These are phyloP conservation scores for Solanum arcanum DNA, from an alignment of 257 asterid genomes.

Conservation along the genomic window DNA sequence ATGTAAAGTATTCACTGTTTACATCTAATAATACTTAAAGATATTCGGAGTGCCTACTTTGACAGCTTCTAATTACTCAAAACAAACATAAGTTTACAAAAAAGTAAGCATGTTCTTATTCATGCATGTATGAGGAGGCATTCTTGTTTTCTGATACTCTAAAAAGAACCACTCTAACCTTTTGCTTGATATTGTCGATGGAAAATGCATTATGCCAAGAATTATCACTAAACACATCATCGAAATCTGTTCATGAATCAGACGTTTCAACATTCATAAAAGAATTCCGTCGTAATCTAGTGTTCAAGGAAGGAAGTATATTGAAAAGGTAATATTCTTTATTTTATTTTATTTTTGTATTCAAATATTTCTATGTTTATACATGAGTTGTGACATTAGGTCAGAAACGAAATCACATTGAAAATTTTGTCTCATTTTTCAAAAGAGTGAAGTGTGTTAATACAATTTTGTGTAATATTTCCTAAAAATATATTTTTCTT, in stretches of 20 bases:
- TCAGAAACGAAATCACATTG: not conserved
- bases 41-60: not conserved
- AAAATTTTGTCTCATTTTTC: not conserved
- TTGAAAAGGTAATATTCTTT: not conserved
- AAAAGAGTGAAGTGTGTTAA: not conserved
- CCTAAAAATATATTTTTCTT: not conserved
- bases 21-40: not conserved
- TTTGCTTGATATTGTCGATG: slow-evolving; percentile 5
- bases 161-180: not conserved
- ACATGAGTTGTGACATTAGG: not conserved
- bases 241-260: not conserved
- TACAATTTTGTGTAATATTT: not conserved
- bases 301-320: not conserved
- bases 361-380: not conserved
- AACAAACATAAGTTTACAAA: too few species aligned
- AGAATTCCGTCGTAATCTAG: not conserved
- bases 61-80: not conserved
- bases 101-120: not conserved
- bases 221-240: not conserved
- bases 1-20: not conserved
- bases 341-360: not conserved
- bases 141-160: too few species aligned
- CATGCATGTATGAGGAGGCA: not conserved
- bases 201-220: slow-evolving; percentile 3
- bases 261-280: not conserved